Evolutionary conservation across 2,329 filamentous ascomycete genomes (phyloP).

Genomic region (Onygena corvina): DNA sequence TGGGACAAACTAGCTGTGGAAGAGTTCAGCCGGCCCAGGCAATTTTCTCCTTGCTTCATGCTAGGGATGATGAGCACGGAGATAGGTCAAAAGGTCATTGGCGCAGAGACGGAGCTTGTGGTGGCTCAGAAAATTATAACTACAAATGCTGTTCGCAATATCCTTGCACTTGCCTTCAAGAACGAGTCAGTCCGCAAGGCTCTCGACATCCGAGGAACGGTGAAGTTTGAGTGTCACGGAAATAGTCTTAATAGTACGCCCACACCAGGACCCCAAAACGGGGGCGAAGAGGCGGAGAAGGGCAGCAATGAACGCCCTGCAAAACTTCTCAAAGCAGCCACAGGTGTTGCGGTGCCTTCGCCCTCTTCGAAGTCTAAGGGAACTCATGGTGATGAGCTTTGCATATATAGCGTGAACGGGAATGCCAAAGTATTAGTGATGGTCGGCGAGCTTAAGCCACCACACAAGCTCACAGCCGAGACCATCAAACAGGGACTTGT

Average conservation of each 20-base stretch:
- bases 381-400: slow-evolving; percentile 26
- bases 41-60: slow-evolving; percentile 13
- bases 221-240: slow-evolving; percentile 16
- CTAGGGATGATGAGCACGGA: slow-evolving; percentile 10
- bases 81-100: slow-evolving; percentile 6
- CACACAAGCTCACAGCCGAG: slow-evolving; percentile 35
- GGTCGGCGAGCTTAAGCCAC: slow-evolving; percentile 38
- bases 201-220: slow-evolving; percentile 12
- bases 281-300: not conserved
- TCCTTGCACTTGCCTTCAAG: slow-evolving; percentile 7
- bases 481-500: slow-evolving; percentile 35
- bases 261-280: too few relatives aligned
- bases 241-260: slow-evolving; percentile 13
- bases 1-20: slow-evolving; percentile 10
- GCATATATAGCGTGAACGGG: slow-evolving; percentile 23
- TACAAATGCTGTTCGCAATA: slow-evolving; percentile 10
- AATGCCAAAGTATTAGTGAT: slow-evolving; percentile 20
- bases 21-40: slow-evolving; percentile 8
- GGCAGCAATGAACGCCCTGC: slow-evolving; percentile 2
- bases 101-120: slow-evolving; percentile 16
- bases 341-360: slow-evolving; percentile 8
- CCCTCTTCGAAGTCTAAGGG: slow-evolving; percentile 11
- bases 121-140: slow-evolving; percentile 12
- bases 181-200: slow-evolving; percentile 9
- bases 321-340: slow-evolving; percentile 10